Evolutionary conservation across 1,284 basidiomycete species (phyloP), one percentile per base, ranked within the genome.

Genomic region (Irpex sp.): DNA sequence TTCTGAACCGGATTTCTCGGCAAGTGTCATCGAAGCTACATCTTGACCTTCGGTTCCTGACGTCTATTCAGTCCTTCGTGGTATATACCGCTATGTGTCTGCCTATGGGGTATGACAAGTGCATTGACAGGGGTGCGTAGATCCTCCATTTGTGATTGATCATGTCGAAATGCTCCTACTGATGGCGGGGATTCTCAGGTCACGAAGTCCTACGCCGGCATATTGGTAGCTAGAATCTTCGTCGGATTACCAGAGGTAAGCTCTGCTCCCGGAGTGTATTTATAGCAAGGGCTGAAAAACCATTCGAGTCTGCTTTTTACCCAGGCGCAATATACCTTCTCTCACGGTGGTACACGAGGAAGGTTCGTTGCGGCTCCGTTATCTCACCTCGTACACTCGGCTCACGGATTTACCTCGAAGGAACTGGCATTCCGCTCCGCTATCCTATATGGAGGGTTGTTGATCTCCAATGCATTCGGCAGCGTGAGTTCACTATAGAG

Each of bases 381-480:
- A 19, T 4, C 39, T 50, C 13, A 49, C 21, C 31, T 37, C 33
- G 53, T 21, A 36, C 11, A 15, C 50, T 31, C 19, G 15, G 15
- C 39, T 47, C 4, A 59, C 43, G 31, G 6, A 50, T 54, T 19
- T 4, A 31, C 1, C 17, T 50, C 51, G n/a, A 47, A 87, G 85
- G 86, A 89, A 74, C 75, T 89, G 5, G 85, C 86, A 0, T 82
- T 92, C 62, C 83, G 92, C 46, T 84, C 86, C 57, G 87, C 89
- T 0, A 80, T 92, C 61, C 79, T 94, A 2, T 91, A 87, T 71
- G 80, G 80, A 5, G 90, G 89, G 15, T 70, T 86, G 2, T 76
- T 92, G n/a, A 79, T 92, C 57, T 89, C 88, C 0, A 92, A 91
- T 74, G 90, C 91, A 1, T 92, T 93, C 70, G 89, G 90, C 49